phyloP scores from a whole-genome alignment of 768 basidiomycete genomes.

The Phlebiopsis gigantea region DNA sequence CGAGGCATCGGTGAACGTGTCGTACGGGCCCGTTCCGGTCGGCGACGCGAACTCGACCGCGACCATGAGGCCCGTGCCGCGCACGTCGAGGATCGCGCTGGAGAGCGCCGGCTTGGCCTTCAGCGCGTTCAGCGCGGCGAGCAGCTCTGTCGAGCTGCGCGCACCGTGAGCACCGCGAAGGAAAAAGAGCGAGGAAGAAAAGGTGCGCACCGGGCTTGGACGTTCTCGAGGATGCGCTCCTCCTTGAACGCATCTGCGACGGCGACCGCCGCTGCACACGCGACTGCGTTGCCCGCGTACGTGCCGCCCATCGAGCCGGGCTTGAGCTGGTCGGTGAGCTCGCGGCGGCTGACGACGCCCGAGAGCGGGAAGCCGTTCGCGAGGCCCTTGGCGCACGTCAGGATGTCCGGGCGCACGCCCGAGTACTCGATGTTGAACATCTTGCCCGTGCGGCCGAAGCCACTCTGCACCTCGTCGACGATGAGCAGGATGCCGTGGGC shows the following conservation, averaged over 20 bases:
- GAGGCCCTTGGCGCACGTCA: conserved; percentile 87
- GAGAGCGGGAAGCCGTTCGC: conserved; percentile 95
- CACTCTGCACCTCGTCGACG: conserved; percentile 84
- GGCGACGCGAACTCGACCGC: conserved; percentile 75
- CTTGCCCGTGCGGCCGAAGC: conserved; percentile 84
- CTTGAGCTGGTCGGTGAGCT: conserved; percentile 71
- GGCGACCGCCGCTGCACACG: conserved; percentile 87
- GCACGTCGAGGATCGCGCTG: conserved; percentile 74
- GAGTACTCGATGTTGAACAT: conserved; percentile 81
- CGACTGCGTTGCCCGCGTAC: conserved; percentile 88
- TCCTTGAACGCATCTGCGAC: conserved; percentile 72
- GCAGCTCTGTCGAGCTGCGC: conserved; percentile 65
- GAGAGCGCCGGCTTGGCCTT: conserved; percentile 45
- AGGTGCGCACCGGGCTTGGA: conserved; percentile 51
- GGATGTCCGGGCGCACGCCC: conserved; percentile 81
- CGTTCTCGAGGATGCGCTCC: conserved; percentile 81
- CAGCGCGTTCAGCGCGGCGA: conserved; percentile 52
- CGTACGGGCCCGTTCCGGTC: conserved; percentile 42
- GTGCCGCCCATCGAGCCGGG: conserved; percentile 89
- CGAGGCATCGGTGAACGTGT: conserved; percentile 32
- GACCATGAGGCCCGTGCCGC: conserved; percentile 88
- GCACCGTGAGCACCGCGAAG: neutral
- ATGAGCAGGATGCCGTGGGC: conserved; percentile 81
- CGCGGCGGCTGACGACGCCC: conserved; percentile 74
- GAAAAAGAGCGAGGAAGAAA: neutral